phyloP scores from a whole-genome alignment of 164 flowering plant species.

The Chloranthus sessilifolius region DNA sequence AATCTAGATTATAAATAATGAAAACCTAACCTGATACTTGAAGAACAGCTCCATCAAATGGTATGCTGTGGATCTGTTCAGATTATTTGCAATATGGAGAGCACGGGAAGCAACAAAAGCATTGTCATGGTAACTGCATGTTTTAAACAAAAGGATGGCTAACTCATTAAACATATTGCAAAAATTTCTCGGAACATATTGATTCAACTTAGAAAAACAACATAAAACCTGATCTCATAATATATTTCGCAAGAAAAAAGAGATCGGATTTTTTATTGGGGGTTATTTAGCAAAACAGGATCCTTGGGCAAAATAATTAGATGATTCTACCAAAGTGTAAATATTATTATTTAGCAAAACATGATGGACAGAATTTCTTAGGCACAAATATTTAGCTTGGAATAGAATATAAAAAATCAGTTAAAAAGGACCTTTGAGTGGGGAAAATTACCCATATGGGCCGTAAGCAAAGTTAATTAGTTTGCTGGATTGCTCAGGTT shows the following conservation, averaged over 20 bases:
- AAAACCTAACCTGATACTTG: slow-evolving; percentile 56
- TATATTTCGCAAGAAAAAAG: background rate
- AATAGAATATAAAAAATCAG: too few relatives aligned
- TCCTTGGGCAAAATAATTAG: background rate
- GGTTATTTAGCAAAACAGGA: background rate
- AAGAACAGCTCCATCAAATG: slow-evolving; percentile 61
- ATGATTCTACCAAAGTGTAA: too few relatives aligned
- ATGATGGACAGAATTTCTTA: too few relatives aligned
- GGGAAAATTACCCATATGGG: too few relatives aligned
- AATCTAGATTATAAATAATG: too few relatives aligned
- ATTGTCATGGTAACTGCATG: slow-evolving; percentile 86
- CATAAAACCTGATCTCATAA: background rate
- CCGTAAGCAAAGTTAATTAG: too few relatives aligned
- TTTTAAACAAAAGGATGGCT: background rate
- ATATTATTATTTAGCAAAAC: too few relatives aligned
- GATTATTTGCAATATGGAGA: slow-evolving; percentile 58
- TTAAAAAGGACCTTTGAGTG: too few relatives aligned
- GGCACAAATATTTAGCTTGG: too few relatives aligned
- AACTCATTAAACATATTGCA: background rate
- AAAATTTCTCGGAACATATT: background rate
- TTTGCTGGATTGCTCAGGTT: too few relatives aligned
- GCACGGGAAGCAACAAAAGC: slow-evolving; percentile 72
- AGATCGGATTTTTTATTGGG: background rate
- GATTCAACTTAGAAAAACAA: background rate
- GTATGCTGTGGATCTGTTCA: slow-evolving; percentile 62